Evolutionary conservation across 495 filamentous ascomycete genomes (phyloP), one percentile per base, ranked within the genome.

Genomic region (Penicillium salamii): DNA sequence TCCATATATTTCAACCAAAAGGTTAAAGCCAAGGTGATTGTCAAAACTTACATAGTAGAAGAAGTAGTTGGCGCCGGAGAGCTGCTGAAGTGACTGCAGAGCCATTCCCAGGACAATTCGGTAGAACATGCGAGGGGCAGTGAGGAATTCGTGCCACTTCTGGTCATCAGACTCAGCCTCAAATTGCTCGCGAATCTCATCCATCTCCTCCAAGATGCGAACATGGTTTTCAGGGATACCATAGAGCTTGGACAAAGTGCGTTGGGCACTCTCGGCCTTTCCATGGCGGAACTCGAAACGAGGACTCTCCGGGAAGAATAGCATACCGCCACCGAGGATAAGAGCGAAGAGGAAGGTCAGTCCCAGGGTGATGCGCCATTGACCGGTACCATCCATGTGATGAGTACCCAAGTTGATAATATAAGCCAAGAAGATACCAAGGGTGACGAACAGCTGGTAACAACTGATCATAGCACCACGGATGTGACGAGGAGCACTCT

Each of bases 381-480:
- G 82, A 29, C 71, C 79, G 29, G 78, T 72, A 9, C 61, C 63
- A 0, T 58, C 41, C 14, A 72, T 49, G 26, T 48, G 66, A 46
- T 83, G 69, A 18, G 89, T 91, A 21, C 87, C 88, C 62, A 78
- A 86, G 66, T 93, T 90, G 72, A 92, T 82, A 61, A 83, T 83
- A 66, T 90, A 83, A 42, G 88, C 85, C 6, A 83, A 75, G 70
- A 90, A 89, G 67, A 92, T 95, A 50, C 90, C 90, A 31, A 90
- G 68, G 7, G 90, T 92, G 70, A 95, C 88, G 67, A 93, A 90
- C 1, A 95, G 80, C 68, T 95, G 89, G 70, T 95, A 93, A 72
- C 75, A 70, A 78, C 77, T 69, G 46, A 89, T 80, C 51, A 88
- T 73, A 34, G 86, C 71, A 62, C 84, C 85, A 55, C 86, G 82